Evolutionary conservation across 108 stramenopile species (phyloP), one percentile per base, ranked within the genome.

Genomic region (Schizochytrium sp.): DNA sequence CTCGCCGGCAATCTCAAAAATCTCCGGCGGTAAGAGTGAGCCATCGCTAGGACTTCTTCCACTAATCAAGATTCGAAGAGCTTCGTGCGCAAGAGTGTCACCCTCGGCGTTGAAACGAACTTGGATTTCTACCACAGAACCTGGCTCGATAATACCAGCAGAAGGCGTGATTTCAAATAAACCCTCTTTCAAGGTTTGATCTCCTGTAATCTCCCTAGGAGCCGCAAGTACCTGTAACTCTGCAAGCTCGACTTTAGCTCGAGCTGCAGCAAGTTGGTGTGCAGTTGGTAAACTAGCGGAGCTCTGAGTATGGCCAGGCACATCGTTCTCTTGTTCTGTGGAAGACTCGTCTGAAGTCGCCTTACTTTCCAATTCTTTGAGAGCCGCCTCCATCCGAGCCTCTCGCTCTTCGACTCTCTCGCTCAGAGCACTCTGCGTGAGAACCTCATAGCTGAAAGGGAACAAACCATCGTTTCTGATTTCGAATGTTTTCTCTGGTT

Each of bases 401-500:
- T 90, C 88, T 41, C 40, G 88, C 28, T 56, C 46, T 46, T 90
- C 72, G 4, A 61, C 3, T 4, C 17, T n/a, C 13, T 89, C 91
- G 58, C 89, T 55, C 56, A 83, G 28, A 38, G 49, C 53, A 10
- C 50, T n/a, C 15, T 1, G 5, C 28, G 76, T 55, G 76, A 83
- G 49, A 1, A 90, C 55, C 40, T 56, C 28, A 46, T 91, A 94
- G 12, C 89, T 88, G 49, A 92, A 92, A 50, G 93, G 92, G 59
- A 94, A 94, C 15, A 59, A 50, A 42, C 93, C 91, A 58, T 94
- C 92, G 87, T 94, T 94, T 87, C 92, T 91, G 50, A 94, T 55
- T 45, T 94, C 94, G 69, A 92, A 92, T 0, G 56, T 87, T 5
- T 64, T 46, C 88, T 61, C 45, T 17, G 92, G 89, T 53, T 59